phyloP scores from a whole-genome alignment of 352 stramenopile species.

The Pythium chondricola region DNA sequence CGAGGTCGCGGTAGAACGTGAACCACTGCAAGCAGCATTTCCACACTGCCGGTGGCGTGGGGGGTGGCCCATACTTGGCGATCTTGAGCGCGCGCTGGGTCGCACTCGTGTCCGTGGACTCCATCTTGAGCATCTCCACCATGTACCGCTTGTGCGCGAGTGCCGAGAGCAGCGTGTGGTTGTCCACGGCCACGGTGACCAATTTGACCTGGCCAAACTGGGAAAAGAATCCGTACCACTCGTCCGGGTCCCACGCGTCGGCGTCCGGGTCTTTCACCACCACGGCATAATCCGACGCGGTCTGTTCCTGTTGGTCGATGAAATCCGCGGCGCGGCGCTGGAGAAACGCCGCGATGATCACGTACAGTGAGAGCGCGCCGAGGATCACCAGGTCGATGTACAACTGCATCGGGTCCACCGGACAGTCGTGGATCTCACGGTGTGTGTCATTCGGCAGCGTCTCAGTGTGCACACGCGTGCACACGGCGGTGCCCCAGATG shows the following conservation, averaged over 20 bases:
- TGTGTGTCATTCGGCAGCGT: conserved; percentile 13
- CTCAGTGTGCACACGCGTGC: conserved; percentile 28
- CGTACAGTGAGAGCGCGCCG: conserved; percentile 42
- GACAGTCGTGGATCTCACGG: conserved; percentile 37
- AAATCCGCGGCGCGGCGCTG: conserved; percentile 36
- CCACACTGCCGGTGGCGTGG: conserved; percentile 12
- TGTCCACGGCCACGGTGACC: conserved; percentile 60
- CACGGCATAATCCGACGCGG: conserved; percentile 62
- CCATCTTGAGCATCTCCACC: conserved; percentile 66
- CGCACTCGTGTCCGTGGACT: conserved; percentile 31
- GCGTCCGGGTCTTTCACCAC: conserved; percentile 65
- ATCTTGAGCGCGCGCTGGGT: conserved; percentile 29
- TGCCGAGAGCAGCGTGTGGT: conserved; percentile 46
- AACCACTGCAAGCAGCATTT: conserved; percentile 33
- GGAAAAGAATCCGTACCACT: conserved; percentile 61
- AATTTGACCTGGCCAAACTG: conserved; percentile 70
- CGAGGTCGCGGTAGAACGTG: conserved; percentile 38
- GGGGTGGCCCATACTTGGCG: conserved; percentile 24
- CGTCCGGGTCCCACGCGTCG: conserved; percentile 55
- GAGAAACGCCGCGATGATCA: conserved; percentile 29
- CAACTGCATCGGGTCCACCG: conserved; percentile 40
- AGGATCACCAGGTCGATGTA: conserved; percentile 53
- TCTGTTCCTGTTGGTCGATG: conserved; percentile 58
- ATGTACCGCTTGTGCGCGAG: conserved; percentile 60
- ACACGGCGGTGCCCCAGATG: conserved; percentile 51